Evolutionary conservation across 352 stramenopile genomes (phyloP).

Genomic region (Globisporangium camurandrum): DNA sequence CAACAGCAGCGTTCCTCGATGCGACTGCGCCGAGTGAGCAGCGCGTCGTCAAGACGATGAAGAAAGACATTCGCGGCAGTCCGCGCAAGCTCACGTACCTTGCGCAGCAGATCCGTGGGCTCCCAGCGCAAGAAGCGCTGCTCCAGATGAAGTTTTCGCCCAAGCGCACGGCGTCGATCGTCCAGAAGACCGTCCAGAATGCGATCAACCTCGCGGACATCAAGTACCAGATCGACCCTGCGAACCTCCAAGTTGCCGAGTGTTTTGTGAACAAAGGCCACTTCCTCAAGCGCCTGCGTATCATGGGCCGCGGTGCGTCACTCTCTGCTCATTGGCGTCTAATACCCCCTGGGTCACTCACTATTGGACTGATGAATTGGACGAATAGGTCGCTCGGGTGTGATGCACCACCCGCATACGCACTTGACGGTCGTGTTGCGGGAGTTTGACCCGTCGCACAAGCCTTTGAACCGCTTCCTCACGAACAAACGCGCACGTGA

Average conservation of each 20-base stretch:
- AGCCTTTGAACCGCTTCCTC: constrained; percentile 64
- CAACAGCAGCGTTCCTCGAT: constrained; percentile 53
- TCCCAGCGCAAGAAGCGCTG: constrained; percentile 66
- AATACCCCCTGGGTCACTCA: too few relatives aligned
- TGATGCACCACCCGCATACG: constrained; percentile 80
- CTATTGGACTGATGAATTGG: too few relatives aligned
- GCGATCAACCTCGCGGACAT: constrained; percentile 85
- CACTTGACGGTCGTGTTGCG: constrained; percentile 73
- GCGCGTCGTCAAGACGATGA: constrained; percentile 71
- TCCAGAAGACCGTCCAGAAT: constrained; percentile 83
- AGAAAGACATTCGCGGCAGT: constrained; percentile 73
- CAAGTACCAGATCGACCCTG: constrained; percentile 82
- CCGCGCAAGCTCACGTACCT: constrained; percentile 78
- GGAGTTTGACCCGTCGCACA: constrained; percentile 75
- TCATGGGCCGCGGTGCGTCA: constrained; percentile 71
- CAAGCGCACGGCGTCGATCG: constrained; percentile 78
- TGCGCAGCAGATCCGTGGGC: constrained; percentile 74
- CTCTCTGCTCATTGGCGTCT: neutral
- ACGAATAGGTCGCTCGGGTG: constrained; percentile 67
- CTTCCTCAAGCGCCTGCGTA: constrained; percentile 76
- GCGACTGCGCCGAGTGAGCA: constrained; percentile 42
- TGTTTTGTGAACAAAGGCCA: constrained; percentile 84
- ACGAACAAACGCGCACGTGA: constrained; percentile 69
- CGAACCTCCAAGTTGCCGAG: constrained; percentile 77
- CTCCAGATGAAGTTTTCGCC: constrained; percentile 85